Percentiles rank a stretch among this genome's conserved stretches.
Evolutionary conservation across 768 basidiomycete genomes (phyloP).

Genomic region (Lactarius hatsudake): DNA sequence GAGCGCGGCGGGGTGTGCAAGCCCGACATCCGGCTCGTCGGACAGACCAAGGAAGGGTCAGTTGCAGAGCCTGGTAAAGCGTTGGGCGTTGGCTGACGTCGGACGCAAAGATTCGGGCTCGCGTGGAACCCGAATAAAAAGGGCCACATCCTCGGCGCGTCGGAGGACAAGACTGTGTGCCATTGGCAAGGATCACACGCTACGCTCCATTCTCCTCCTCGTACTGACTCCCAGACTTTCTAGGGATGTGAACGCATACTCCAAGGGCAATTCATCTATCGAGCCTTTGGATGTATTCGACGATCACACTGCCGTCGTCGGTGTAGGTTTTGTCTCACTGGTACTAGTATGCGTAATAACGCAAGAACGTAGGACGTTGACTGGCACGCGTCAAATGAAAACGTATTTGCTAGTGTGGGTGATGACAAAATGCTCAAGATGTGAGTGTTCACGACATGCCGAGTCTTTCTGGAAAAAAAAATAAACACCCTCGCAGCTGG

Average conservation of each 20-base stretch:
- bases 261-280: conserved; percentile 71
- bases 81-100: background rate
- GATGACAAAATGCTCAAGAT: conserved; percentile 94
- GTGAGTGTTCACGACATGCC: conserved; percentile 45
- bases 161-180: conserved; percentile 94
- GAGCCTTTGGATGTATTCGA: conserved; percentile 82
- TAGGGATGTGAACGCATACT: conserved; percentile 92
- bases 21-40: conserved; percentile 88
- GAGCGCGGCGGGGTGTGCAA: conserved; percentile 79
- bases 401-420: conserved; percentile 90
- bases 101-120: conserved; percentile 70
- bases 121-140: conserved; percentile 85
- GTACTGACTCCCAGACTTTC: conserved; percentile 5
- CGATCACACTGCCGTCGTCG: conserved; percentile 90
- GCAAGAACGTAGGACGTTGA: conserved; percentile 75
- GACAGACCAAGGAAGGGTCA: conserved; percentile 91
- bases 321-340: conserved; percentile 52
- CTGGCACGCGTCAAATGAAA: conserved; percentile 83
- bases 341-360: background rate
- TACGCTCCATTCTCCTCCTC: background rate
- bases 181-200: conserved; percentile 58
- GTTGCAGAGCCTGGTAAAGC: conserved; percentile 32
- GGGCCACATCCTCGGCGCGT: conserved; percentile 87
- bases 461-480: conserved; percentile 12
- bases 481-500: conserved; percentile 59